Base-by-base conservation (phyloP, 2,329 filamentous ascomycete species). In the Calonectria pauciramosa region DNA sequence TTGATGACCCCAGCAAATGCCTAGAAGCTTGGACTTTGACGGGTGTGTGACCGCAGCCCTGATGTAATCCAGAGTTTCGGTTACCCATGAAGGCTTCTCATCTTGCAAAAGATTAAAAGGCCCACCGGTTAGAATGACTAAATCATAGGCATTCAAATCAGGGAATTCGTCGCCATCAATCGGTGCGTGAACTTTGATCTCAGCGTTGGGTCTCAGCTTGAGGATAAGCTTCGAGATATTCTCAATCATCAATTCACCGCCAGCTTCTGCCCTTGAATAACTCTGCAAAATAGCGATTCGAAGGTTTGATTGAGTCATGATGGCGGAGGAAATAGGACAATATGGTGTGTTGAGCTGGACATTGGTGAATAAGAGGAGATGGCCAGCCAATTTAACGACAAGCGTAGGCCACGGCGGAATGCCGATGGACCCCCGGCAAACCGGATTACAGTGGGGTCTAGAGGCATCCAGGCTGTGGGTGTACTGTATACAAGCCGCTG, bases 1-100 rank as follows among this genome's bases (percentile, higher is more conserved):
- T 60, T 60, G 56, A 13, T 60, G 56, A 11, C 56, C 56, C 56
- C 56, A 60, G n/a, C 56, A 60, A 20, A 60, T 60, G 16, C 56
- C 56, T 7, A 60, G 34, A 28, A 60, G 56, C n/a, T 60, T 60
- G 10, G 56, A 14, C 34, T 60, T 41, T 28, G 56, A 7, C 13
- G 5, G 30, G 8, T 26, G n/a, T 41, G 32, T 60, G 13, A n/a
- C 20, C 5, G 56, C 20, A 1, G 23, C 14, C 28, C 26, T 60
- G 56, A 60, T 41, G 32, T 38, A 60, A 28, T 60, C n/a, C n/a
- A 60, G 26, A 18, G 56, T 60, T 2, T 41, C 56, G 6, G 34
- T 38, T 34, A 60, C 56, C 56, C 56, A 60, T 20, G 34, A 41
- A 10, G 56, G 56, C 34, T 41, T 60, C 23, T 60, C 56, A 18